Base-by-base conservation (phyloP, 257 asterid genomes). In the Plectranthus barbatus region DNA sequence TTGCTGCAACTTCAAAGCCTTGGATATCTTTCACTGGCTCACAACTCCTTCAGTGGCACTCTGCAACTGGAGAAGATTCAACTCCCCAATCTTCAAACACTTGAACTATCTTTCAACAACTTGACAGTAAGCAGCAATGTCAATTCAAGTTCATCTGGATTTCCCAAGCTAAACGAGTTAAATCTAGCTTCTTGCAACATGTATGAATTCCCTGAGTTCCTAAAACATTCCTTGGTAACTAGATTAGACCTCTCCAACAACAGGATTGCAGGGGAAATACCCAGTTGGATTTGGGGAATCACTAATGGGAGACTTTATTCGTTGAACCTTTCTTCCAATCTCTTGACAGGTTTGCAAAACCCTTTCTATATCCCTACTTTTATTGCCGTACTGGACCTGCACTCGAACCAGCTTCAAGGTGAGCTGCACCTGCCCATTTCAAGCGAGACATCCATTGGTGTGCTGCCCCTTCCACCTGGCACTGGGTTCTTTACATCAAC, bases 81-180 rank as follows among this genome's bases (percentile, higher is more conserved):
- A 9, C 60, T 78, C 15, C 18, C 1, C 11, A 71, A 62, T 23
- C 82, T 83, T 7, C 1, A 61, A 13, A 17, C 0, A 0, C 76
- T 83, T 0, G 77, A 64, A 46, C 84, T 83, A 56, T 76, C 80
- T 17, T 13, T 62, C 56, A 83, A 83, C 57, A 70, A 57, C 15
- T 18, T 83, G 73, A 7, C 68, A 24, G 26, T 83, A 15, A 65
- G 53, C 3, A 3, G 12, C 41, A 7, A 7, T 4, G 36, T 7
- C 41, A 36, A 36, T 36, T 36, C 41, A 36, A 36, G 41, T 36
- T 36, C 12, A 36, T 9, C 11, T 8, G 41, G 4, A 31, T 31
- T 31, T 4, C 36, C 41, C 41, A 7, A 7, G 41, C 12, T 36
- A 0, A 36, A 36, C 6, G 5, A 2, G 0, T 31, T 31, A 31